Conservation (phyloP, 352 stramenopile species). For the Phytophthora pini region DNA sequence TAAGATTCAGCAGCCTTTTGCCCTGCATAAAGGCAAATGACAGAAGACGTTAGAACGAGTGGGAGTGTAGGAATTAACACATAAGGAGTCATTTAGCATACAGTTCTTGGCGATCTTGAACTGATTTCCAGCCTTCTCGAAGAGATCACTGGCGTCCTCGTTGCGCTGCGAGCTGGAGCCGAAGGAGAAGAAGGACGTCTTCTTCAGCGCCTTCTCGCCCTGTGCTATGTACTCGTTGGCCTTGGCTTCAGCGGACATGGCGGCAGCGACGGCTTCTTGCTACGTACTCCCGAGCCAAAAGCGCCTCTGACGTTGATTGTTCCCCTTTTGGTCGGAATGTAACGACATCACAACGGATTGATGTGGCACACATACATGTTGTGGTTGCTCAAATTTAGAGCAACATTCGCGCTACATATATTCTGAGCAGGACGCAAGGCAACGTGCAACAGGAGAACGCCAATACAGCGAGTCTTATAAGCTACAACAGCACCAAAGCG, state of each 20-base stretch:
- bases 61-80: too few relatives aligned
- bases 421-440: too few relatives aligned
- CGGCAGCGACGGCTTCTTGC: slow-evolving; percentile 1
- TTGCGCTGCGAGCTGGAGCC: slow-evolving; percentile 93
- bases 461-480: too few relatives aligned
- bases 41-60: too few relatives aligned
- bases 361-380: slow-evolving; percentile 8
- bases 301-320: slow-evolving; percentile 6
- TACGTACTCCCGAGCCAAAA: neutral
- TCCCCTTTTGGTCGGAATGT: slow-evolving; percentile 19
- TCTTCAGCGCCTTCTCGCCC: slow-evolving; percentile 91
- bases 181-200: slow-evolving; percentile 97
- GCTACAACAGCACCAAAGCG: neutral
- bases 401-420: too few relatives aligned
- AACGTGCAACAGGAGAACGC: too few relatives aligned
- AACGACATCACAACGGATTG: slow-evolving; percentile 8
- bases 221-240: slow-evolving; percentile 82
- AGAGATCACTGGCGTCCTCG: slow-evolving; percentile 96
- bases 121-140: slow-evolving; percentile 95
- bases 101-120: slow-evolving; percentile 96
- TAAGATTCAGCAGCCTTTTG: slow-evolving; percentile 80
- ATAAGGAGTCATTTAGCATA: slow-evolving; percentile 22
- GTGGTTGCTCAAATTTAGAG: too few relatives aligned
- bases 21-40: slow-evolving; percentile 40
- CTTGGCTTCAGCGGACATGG: slow-evolving; percentile 79